Conservation (phyloP, 441 rosid species). For the Lepidium campestre region DNA sequence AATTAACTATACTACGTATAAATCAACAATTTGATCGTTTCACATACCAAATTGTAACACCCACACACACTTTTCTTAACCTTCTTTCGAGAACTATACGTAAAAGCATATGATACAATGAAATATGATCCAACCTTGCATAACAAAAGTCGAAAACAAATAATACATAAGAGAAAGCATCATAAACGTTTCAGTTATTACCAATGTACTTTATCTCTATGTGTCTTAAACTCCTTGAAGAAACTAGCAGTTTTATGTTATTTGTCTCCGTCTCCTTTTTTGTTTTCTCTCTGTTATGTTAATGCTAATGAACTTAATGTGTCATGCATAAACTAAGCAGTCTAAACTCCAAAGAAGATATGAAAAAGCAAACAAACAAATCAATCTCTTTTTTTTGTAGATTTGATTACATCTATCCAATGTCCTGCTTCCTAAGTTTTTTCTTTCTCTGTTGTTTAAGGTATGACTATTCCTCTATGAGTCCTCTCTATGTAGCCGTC, state of each 20-base stretch:
- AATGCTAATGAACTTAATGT: slow-evolving; percentile 15
- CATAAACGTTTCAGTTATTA: background rate
- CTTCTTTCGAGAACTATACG: background rate
- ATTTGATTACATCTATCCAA: background rate
- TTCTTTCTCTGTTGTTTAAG: slow-evolving; percentile 19
- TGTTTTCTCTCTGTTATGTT: background rate
- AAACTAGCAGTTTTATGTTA: background rate
- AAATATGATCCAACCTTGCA: background rate
- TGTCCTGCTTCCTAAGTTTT: slow-evolving; percentile 27
- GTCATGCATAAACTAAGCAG: background rate
- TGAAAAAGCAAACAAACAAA: background rate
- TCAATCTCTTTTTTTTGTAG: background rate
- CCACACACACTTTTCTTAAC: background rate
- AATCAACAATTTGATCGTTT: background rate
- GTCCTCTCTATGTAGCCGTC: slow-evolving; percentile 46
- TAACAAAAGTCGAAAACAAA: background rate
- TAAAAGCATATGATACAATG: background rate
- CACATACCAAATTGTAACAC: no score
- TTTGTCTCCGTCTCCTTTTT: slow-evolving; percentile 17
- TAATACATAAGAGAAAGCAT: background rate
- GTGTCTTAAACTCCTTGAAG: background rate
- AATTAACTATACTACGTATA: background rate
- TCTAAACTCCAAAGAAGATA: background rate
- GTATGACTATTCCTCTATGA: background rate
- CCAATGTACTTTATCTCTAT: background rate